phyloP scores from a whole-genome alignment of 169 alveolate species.

The Plasmodium gallinaceum region DNA sequence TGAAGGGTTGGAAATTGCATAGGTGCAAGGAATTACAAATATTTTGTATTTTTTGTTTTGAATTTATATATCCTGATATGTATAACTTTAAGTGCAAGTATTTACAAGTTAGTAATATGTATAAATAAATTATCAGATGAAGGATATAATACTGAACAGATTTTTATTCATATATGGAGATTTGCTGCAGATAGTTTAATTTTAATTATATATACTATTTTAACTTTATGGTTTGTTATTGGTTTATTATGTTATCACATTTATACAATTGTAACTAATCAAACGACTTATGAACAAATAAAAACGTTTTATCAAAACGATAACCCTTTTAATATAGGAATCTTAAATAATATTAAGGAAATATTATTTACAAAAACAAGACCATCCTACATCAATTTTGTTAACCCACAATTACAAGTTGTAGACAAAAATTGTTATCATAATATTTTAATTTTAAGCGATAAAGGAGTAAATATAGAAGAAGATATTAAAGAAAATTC shows the following conservation, averaged over 20 bases:
- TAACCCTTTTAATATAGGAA: slow-evolving; percentile 86
- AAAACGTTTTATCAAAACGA: slow-evolving; percentile 82
- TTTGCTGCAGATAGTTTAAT: slow-evolving; percentile 70
- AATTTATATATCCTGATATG: slow-evolving; percentile 72
- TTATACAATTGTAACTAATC: slow-evolving; percentile 84
- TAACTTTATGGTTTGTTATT: slow-evolving; percentile 86
- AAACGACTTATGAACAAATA: slow-evolving; percentile 88
- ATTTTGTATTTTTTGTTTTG: slow-evolving; percentile 80
- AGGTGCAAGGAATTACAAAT: slow-evolving; percentile 91
- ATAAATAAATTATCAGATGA: slow-evolving; percentile 41
- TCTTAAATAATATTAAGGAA: slow-evolving; percentile 80
- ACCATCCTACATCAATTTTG: slow-evolving; percentile 54
- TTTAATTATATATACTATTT: slow-evolving; percentile 70
- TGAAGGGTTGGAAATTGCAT: slow-evolving; percentile 89
- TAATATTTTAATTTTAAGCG: slow-evolving; percentile 26
- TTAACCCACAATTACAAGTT: slow-evolving; percentile 58
- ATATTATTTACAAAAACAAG: slow-evolving; percentile 74
- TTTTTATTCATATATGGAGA: slow-evolving; percentile 72
- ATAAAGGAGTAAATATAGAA: slow-evolving; percentile 27
- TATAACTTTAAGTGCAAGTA: slow-evolving; percentile 66
- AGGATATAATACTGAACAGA: slow-evolving; percentile 45
- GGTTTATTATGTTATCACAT: slow-evolving; percentile 87
- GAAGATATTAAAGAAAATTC: neutral
- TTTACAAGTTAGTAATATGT: slow-evolving; percentile 75
- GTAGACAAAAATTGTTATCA: slow-evolving; percentile 57